Evolutionary conservation across 148 eudicot genomes (phyloP), one percentile per base, ranked within the genome.

Genomic region (Spergularia marina): DNA sequence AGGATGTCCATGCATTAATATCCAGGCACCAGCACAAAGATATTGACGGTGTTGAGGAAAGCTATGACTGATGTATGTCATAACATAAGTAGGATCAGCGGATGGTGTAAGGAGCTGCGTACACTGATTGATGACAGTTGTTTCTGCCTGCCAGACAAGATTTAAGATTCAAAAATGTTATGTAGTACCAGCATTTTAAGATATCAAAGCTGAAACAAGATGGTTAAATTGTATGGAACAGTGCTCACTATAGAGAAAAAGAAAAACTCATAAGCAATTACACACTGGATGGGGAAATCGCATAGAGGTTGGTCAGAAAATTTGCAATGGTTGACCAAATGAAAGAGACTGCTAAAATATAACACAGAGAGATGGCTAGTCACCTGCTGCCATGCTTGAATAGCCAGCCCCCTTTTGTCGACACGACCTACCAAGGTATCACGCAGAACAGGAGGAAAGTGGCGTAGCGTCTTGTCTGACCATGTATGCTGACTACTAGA

Each of bases 11-110:
- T 86, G 90, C 98, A 95, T 90, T 80, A 95, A 85, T 80, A 89
- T 84, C 98, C 98, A 95, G 80, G 98, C 97, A 77, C 98, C 98
- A 81, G 96, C 94, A 90, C 98, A 95, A 76, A 95, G 94, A 84
- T 90, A 90, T 65, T 89, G 92, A 17, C 96, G 87, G 68, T 95
- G 98, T 72, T 82, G 83, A 66, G 91, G 94, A 79, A 92, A 95
- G 82, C 98, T 95, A 70, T 85, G 90, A 81, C 82, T 86, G 47
- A 95, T 76, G 84, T 95, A 95, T 72, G 96, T 95, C 84, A 80
- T 77, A 39, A 88, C 89, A 84, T 95, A 95, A 21, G 80, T 64
- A 74, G 99, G 92, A 82, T 95, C 94, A 81, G 92, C 93, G 70
- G 96, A 88, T 20, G 94, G 85, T 58, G 97, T 87, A 65, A 95